phyloP scores from a whole-genome alignment of 2,329 filamentous ascomycete genomes.

The Verticillium dahliae region DNA sequence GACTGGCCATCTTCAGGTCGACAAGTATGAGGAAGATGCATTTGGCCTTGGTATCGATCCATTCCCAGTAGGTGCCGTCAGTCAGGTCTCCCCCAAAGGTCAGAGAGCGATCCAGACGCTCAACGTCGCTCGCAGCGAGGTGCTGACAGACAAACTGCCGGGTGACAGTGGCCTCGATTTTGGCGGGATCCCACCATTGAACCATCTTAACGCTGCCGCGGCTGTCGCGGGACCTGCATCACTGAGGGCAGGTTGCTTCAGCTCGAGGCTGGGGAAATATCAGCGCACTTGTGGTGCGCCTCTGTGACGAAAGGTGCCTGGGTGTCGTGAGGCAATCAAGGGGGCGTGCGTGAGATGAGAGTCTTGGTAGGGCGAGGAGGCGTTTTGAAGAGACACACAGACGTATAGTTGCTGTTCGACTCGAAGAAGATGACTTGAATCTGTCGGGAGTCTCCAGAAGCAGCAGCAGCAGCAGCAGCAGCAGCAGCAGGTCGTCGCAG shows the following conservation, averaged over 20 bases:
- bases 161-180: slow-evolving; percentile 64
- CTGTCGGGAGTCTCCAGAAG: too few species aligned
- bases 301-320: not conserved
- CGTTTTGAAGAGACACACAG: not conserved
- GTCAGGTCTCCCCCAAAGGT: slow-evolving; percentile 63
- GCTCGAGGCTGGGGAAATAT: not conserved
- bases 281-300: not conserved
- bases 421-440: too few species aligned
- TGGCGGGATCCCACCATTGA: slow-evolving; percentile 64
- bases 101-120: slow-evolving; percentile 55
- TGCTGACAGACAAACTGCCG: slow-evolving; percentile 60
- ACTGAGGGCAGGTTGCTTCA: not conserved
- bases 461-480: too few species aligned
- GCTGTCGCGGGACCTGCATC: slow-evolving; percentile 1
- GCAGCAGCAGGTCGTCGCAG: not conserved
- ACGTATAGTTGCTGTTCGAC: too few species aligned
- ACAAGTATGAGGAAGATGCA: slow-evolving; percentile 65
- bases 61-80: slow-evolving; percentile 71
- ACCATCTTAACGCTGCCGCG: slow-evolving; percentile 8
- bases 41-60: slow-evolving; percentile 64
- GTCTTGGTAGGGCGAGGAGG: slow-evolving; percentile 1
- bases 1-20: slow-evolving; percentile 63
- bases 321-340: not conserved
- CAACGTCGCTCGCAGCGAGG: slow-evolving; percentile 55
- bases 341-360: not conserved